Evolutionary conservation across 257 asterid genomes (phyloP).

Genomic region (Phtheirospermum japonicum): DNA sequence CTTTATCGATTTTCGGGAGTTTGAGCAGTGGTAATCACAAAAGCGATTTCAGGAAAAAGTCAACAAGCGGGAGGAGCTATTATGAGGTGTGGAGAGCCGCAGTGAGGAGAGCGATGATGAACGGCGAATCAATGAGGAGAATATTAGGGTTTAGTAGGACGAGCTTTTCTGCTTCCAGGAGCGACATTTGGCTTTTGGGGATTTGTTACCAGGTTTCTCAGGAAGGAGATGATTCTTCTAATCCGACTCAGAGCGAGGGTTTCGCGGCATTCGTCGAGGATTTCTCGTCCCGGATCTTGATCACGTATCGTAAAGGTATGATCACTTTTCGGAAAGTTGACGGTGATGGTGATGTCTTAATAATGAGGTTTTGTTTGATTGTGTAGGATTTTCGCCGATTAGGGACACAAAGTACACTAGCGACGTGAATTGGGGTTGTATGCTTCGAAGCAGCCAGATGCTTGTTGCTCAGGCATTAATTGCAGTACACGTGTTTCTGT

Average conservation of each 20-base stretch:
- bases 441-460: conserved; percentile 99
- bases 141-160: conserved; percentile 59
- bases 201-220: conserved; percentile 65
- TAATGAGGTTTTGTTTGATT: conserved; percentile 19
- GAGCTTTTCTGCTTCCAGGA: conserved; percentile 48
- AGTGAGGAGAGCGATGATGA: conserved; percentile 69
- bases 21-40: conserved; percentile 19
- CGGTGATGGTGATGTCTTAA: conserved; percentile 15
- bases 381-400: conserved; percentile 71
- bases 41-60: conserved; percentile 38
- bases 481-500: conserved; percentile 18
- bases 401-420: conserved; percentile 78
- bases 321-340: not conserved
- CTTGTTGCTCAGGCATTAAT: conserved; percentile 89
- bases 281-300: conserved; percentile 79
- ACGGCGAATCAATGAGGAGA: conserved; percentile 85
- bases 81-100: conserved; percentile 65
- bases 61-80: conserved; percentile 41
- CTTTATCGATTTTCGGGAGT: conserved; percentile 34
- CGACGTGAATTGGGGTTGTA: conserved; percentile 96
- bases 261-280: conserved; percentile 84
- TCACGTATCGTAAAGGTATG: conserved; percentile 90
- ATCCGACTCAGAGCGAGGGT: conserved; percentile 86
- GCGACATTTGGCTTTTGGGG: conserved; percentile 94
- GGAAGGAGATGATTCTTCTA: conserved; percentile 56